phyloP scores from a whole-genome alignment of 2,329 filamentous ascomycete genomes.

The Curvularia lunata region DNA sequence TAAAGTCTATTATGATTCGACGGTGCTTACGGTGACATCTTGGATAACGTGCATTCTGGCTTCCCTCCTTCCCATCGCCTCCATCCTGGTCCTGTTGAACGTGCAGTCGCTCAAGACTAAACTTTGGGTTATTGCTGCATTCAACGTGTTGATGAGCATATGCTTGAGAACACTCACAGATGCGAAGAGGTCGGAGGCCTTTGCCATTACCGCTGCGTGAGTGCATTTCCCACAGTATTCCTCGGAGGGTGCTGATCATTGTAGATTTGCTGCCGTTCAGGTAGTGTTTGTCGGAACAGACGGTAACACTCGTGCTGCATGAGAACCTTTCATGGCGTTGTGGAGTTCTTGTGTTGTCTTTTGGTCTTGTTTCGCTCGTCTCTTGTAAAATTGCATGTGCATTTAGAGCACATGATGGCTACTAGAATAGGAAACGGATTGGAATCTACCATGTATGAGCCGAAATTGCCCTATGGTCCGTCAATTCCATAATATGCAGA shows the following conservation, averaged over 20 bases:
- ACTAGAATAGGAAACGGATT: neutral
- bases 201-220: slow-evolving; percentile 37
- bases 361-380: neutral
- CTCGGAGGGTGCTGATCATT: neutral
- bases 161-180: slow-evolving; percentile 29
- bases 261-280: slow-evolving; percentile 12
- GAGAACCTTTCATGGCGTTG: neutral
- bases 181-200: slow-evolving; percentile 33
- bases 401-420: neutral
- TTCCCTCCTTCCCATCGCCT: slow-evolving; percentile 29
- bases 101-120: slow-evolving; percentile 19
- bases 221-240: neutral
- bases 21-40: slow-evolving; percentile 14
- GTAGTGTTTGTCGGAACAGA: slow-evolving; percentile 10
- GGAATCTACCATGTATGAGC: too few relatives aligned
- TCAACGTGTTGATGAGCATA: slow-evolving; percentile 31
- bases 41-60: slow-evolving; percentile 30
- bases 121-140: slow-evolving; percentile 27
- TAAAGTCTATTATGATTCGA: slow-evolving; percentile 5
- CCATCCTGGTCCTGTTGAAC: slow-evolving; percentile 23
- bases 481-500: too few relatives aligned
- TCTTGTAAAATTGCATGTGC: neutral
- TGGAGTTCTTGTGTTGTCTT: neutral
- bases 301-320: neutral
- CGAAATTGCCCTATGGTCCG: neutral